These are phyloP conservation scores for Coemansia sp. DNA, from an alignment of 192 early-diverging fungal genomes.

Conservation along the genomic window DNA sequence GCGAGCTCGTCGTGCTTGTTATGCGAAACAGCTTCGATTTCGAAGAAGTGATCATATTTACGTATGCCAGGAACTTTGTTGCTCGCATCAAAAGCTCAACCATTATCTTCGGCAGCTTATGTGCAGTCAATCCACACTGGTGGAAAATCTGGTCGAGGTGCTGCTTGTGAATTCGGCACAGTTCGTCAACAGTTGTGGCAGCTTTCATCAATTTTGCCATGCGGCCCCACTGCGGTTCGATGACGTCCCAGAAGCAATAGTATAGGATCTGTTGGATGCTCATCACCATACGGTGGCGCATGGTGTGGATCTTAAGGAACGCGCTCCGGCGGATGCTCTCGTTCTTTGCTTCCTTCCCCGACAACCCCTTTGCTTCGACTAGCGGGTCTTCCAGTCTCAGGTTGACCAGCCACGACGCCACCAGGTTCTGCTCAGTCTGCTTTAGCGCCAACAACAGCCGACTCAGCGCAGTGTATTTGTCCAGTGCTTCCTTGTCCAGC, in stretches of 20 bases:
- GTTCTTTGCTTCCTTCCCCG: slow-evolving; percentile 41
- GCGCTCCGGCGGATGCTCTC: slow-evolving; percentile 56
- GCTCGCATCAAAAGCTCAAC: slow-evolving; percentile 40
- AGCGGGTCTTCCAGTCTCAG: slow-evolving; percentile 41
- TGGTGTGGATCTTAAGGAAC: slow-evolving; percentile 64
- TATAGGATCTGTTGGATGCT: slow-evolving; percentile 91
- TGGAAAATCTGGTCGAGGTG: slow-evolving; percentile 87
- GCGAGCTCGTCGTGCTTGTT: slow-evolving; percentile 26
- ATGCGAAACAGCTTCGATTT: slow-evolving; percentile 25
- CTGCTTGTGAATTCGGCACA: slow-evolving; percentile 75
- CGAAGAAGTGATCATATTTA: slow-evolving; percentile 25
- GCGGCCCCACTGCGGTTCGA: slow-evolving; percentile 85
- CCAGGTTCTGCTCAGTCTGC: slow-evolving; percentile 82
- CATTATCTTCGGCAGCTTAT: slow-evolving; percentile 74
- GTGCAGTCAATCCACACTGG: slow-evolving; percentile 85
- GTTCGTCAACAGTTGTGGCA: slow-evolving; percentile 82
- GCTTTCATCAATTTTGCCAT: slow-evolving; percentile 65
- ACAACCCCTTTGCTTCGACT: slow-evolving; percentile 14
- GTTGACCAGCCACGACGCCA: slow-evolving; percentile 66
- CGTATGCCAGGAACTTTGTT: slow-evolving; percentile 26
- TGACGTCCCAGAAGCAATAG: slow-evolving; percentile 87
- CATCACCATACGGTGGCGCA: slow-evolving; percentile 82
- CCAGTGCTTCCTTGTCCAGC: slow-evolving; percentile 76
- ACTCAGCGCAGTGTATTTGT: slow-evolving; percentile 90
- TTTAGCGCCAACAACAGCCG: slow-evolving; percentile 86